Percentiles rank a stretch among this genome's conserved stretches.
These are phyloP conservation scores for Harringtonia aguacate DNA, from an alignment of 2,329 filamentous ascomycete species.

Conservation along the genomic window DNA sequence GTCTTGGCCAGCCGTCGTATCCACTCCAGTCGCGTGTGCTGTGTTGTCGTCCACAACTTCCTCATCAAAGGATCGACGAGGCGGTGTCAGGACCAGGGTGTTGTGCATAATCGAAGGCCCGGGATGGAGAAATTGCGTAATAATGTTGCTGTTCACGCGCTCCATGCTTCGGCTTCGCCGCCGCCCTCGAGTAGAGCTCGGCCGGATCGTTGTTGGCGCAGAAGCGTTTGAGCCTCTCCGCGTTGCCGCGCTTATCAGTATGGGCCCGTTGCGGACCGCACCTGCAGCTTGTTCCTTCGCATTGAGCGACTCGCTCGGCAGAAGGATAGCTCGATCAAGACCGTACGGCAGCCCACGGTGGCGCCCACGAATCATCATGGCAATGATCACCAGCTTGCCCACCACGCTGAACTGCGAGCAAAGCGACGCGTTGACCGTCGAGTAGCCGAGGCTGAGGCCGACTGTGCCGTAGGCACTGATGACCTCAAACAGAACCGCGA, in stretches of 20 bases:
- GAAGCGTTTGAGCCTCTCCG: slow-evolving; percentile 27
- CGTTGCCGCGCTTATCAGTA: slow-evolving; percentile 15
- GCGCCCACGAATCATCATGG: slow-evolving; percentile 59
- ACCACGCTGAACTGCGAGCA: slow-evolving; percentile 69
- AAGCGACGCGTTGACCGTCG: slow-evolving; percentile 66
- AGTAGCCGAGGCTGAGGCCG: slow-evolving; percentile 77
- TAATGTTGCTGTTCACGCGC: slow-evolving; percentile 29
- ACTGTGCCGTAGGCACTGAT: slow-evolving; percentile 92
- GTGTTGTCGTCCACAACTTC: slow-evolving; percentile 1
- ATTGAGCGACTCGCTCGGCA: slow-evolving; percentile 46
- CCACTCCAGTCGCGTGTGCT: slow-evolving; percentile 6
- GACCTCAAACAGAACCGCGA: slow-evolving; percentile 69
- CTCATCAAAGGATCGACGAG: slow-evolving; percentile 6
- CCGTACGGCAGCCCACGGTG: slow-evolving; percentile 60
- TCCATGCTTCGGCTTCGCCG: slow-evolving; percentile 26
- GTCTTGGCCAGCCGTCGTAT: background rate
- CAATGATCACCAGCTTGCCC: slow-evolving; percentile 58
- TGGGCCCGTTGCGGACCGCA: slow-evolving; percentile 11
- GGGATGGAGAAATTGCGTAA: slow-evolving; percentile 36
- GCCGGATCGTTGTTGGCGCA: slow-evolving; percentile 21
- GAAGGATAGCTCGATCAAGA: slow-evolving; percentile 48
- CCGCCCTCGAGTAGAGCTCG: slow-evolving; percentile 19
- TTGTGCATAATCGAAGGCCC: slow-evolving; percentile 24
- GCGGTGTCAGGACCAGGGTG: background rate
- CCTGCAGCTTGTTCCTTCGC: slow-evolving; percentile 34